Evolutionary conservation across 805 yeast genomes (phyloP).

Genomic region (Yarrowia hollandica): DNA sequence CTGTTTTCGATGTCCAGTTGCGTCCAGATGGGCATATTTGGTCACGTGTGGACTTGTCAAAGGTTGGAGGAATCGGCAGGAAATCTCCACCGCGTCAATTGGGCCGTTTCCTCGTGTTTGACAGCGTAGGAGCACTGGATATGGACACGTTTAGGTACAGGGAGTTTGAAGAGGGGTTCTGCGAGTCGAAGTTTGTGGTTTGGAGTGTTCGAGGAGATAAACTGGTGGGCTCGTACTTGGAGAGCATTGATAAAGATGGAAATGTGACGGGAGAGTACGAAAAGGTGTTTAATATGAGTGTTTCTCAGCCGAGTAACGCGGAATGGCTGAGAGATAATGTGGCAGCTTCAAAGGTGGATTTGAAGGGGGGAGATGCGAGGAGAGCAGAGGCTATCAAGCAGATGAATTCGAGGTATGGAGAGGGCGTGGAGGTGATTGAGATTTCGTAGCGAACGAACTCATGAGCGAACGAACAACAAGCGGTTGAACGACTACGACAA

Average conservation of each 20-base stretch:
- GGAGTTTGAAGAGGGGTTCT: background rate
- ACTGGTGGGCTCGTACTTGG: background rate
- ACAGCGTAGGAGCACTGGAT: background rate
- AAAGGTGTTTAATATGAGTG: background rate
- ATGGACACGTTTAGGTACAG: constrained; percentile 8
- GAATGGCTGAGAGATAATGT: constrained; percentile 19
- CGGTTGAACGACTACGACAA: no score
- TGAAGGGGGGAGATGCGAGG: background rate
- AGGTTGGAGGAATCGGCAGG: background rate
- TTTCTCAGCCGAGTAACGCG: background rate
- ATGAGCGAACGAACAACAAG: no score
- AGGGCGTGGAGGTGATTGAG: background rate
- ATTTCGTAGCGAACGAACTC: background rate
- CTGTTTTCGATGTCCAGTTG: constrained; percentile 4
- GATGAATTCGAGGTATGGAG: background rate
- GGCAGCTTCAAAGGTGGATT: background rate
- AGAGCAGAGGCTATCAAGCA: background rate
- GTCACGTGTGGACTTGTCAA: constrained; percentile 7
- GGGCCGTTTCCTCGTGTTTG: constrained; percentile 1
- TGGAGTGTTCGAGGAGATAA: background rate
- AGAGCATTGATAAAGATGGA: background rate
- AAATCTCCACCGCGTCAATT: background rate
- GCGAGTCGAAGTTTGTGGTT: constrained; percentile 2
- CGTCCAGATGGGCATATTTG: background rate
- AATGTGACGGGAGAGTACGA: background rate